Conservation (phyloP, 176 grass and related monocot species). For the Thalia dealbata region DNA sequence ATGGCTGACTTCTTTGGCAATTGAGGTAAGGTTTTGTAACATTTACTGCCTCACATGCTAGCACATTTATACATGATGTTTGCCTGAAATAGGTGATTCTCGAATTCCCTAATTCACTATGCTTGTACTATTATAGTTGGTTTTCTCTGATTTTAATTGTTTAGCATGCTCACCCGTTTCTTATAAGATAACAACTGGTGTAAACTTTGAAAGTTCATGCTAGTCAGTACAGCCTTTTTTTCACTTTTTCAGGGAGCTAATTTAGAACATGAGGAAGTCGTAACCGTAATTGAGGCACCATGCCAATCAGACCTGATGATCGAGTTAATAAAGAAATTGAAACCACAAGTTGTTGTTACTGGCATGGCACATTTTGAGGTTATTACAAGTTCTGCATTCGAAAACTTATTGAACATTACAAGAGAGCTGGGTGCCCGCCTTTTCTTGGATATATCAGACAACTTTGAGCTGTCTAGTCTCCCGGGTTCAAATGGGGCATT, state of each 20-base stretch:
- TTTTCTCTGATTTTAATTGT: no score
- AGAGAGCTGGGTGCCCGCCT: conserved; percentile 74
- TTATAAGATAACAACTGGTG: no score
- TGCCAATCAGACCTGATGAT: conserved; percentile 85
- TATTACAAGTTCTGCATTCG: conserved; percentile 87
- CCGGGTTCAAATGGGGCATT: conserved; percentile 85
- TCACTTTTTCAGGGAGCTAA: conserved; percentile 42
- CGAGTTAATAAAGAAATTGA: conserved; percentile 80
- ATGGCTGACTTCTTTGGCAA: conserved; percentile 76
- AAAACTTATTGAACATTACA: conserved; percentile 59
- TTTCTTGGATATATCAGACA: conserved; percentile 91
- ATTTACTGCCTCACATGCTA: background rate
- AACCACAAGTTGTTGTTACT: conserved; percentile 88
- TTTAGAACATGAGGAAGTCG: conserved; percentile 27
- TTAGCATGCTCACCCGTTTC: no score
- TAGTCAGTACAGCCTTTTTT: background rate
- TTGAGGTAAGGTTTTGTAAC: conserved; percentile 43
- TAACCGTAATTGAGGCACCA: conserved; percentile 91
- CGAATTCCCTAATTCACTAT: no score
- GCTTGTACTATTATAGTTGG: no score
- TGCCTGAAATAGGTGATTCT: no score
- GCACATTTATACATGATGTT: background rate
- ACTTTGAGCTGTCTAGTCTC: conserved; percentile 87
- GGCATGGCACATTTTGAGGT: conserved; percentile 92
- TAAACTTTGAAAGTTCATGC: background rate